Conservation (phyloP, 148 eudicot genomes). For the Nepenthes mirabilis region DNA sequence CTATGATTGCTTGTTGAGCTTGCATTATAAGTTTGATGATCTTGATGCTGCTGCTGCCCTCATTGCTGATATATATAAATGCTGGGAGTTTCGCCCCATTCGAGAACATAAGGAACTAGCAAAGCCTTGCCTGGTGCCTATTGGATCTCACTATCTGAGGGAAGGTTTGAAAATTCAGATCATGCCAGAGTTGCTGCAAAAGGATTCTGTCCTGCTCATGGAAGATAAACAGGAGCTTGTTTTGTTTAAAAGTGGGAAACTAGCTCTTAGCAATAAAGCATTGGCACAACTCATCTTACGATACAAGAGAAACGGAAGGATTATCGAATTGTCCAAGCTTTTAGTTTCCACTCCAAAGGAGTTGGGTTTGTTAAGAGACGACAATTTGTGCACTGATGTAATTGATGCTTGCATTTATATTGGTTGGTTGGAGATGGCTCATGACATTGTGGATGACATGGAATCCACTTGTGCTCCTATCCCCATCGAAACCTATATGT, state of each 20-base stretch:
- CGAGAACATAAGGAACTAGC: slow-evolving; percentile 15
- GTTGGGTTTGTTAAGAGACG: slow-evolving; percentile 11
- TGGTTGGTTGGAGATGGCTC: slow-evolving; percentile 89
- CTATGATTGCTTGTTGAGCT: slow-evolving; percentile 54
- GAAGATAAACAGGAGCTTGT: slow-evolving; percentile 36
- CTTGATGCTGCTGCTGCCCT: slow-evolving; percentile 54
- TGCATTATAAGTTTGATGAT: slow-evolving; percentile 67
- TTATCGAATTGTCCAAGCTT: slow-evolving; percentile 50
- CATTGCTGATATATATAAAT: slow-evolving; percentile 37
- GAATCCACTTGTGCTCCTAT: slow-evolving; percentile 25
- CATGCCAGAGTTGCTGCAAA: slow-evolving; percentile 41
- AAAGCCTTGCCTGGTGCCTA: slow-evolving; percentile 34
- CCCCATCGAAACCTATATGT: slow-evolving; percentile 27
- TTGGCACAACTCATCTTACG: slow-evolving; percentile 40
- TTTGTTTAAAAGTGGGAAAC: slow-evolving; percentile 30
- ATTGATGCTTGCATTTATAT: slow-evolving; percentile 53
- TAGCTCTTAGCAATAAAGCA: slow-evolving; percentile 51
- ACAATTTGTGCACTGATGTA: slow-evolving; percentile 37
- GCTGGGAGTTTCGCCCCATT: slow-evolving; percentile 13
- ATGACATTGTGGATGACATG: slow-evolving; percentile 85
- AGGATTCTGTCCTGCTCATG: slow-evolving; percentile 35
- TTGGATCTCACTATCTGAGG: slow-evolving; percentile 57
- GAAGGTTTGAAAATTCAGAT: slow-evolving; percentile 46
- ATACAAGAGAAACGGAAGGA: slow-evolving; percentile 40
- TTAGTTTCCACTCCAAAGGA: slow-evolving; percentile 34